Evolutionary conservation across 23 red algal species (phyloP), one percentile per base, ranked within the genome.

Genomic region (Agarophyton chilense): DNA sequence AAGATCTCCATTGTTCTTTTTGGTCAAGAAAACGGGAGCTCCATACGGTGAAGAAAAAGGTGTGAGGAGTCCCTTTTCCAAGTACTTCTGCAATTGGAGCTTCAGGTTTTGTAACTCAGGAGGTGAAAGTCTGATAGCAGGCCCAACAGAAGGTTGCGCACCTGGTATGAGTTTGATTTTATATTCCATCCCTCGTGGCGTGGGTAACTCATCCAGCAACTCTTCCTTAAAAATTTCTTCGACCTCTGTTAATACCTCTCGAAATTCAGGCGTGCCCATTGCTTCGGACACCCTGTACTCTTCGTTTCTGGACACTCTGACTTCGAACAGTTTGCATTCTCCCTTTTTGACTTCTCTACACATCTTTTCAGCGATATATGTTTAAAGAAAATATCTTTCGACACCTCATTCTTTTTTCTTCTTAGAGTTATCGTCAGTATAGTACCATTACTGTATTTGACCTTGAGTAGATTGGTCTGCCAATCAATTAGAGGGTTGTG

Each of bases 1-100:
- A 22, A 89, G 39, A 41, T 46, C 66, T 49, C 84, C 54, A 45
- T 79, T 72, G 10, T 72, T 79, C 26, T 80, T 80, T 34, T 74
- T 89, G 14, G 67, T 72, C n/a, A 89, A 78, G 56, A 89, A 89
- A 2, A 89, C 52, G 43, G 60, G 54, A 29, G 85, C 70, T 28
- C 72, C 52, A 62, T 87, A 75, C 25, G 62, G 82, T 22, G 64
- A 87, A 1, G 52, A 41, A 34, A 64, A 87, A 72, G 61, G 78
- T 61, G 50, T 13, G 6, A 82, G 0, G 22, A 58, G 50, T 25
- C 78, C 36, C 36, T 68, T 21, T 46, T 4, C 8, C 6, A 80
- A 10, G 47, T 7, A 26, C 6, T 52, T 47, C 19, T 25, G n/a
- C 14, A 55, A 47, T 58, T 80, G 76, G 8, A 56, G 58, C 52